A percentile compares a stretch with the other conserved stretches of the same genome.
phyloP scores from a whole-genome alignment of 805 yeast genomes.

The Zygoascus ofunaensis region DNA sequence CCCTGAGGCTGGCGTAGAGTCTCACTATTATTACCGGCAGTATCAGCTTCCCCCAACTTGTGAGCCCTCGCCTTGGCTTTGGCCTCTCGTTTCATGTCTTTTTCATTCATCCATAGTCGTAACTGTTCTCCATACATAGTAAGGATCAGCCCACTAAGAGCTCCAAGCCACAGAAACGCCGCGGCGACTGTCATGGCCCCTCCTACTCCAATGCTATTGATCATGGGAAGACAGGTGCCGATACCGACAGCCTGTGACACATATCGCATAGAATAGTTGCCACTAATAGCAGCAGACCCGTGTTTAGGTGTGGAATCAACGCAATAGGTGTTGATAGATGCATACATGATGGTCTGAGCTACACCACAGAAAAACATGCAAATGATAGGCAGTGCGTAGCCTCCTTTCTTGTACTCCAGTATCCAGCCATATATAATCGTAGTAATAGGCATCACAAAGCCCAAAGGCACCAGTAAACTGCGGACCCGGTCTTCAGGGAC shows the following conservation, averaged over 20 bases:
- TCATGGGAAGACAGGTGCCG: constrained; percentile 39
- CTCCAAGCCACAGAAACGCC: constrained; percentile 34
- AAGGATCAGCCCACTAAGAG: constrained; percentile 27
- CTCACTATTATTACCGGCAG: too few relatives aligned
- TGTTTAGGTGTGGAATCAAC: constrained; percentile 49
- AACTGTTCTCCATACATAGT: constrained; percentile 35
- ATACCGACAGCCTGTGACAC: constrained; percentile 44
- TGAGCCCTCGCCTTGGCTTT: too few relatives aligned
- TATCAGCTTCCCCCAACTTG: too few relatives aligned
- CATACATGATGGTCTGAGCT: constrained; percentile 44
- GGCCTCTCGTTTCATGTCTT: neutral
- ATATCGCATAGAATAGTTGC: constrained; percentile 44
- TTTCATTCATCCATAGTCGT: constrained; percentile 20
- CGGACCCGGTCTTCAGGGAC: constrained; percentile 47
- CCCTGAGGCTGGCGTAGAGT: too few relatives aligned
- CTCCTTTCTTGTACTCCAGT: constrained; percentile 41
- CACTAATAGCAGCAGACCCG: constrained; percentile 47
- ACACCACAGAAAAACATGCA: constrained; percentile 41
- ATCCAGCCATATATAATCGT: constrained; percentile 48
- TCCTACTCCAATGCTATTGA: constrained; percentile 45
- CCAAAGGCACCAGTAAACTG: constrained; percentile 33
- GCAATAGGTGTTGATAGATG: constrained; percentile 48
- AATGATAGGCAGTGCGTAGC: constrained; percentile 46
- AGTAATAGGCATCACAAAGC: constrained; percentile 38
- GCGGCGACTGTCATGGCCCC: constrained; percentile 48